A percentile compares a stretch with the other conserved stretches of the same genome.
Evolutionary conservation across 768 basidiomycete genomes (phyloP).

Genomic region (Dioszegia hungarica): DNA sequence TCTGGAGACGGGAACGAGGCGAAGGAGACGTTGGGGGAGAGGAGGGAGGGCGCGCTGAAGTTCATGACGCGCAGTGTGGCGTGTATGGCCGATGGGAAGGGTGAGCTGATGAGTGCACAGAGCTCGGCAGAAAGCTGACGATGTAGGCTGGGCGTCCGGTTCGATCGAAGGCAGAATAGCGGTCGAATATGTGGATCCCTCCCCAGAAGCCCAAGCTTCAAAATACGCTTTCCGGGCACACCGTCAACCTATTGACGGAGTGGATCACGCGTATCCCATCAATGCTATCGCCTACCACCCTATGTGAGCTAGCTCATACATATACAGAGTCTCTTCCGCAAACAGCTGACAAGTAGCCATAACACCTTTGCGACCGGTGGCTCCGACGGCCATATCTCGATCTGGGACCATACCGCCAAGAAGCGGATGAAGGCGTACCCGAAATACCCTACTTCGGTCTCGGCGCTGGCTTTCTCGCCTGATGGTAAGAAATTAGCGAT

Average conservation of each 20-base stretch:
- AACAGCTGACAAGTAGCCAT: slow-evolving; percentile 55
- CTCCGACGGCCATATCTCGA: slow-evolving; percentile 85
- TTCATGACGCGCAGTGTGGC: slow-evolving; percentile 88
- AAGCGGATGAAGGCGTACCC: slow-evolving; percentile 88
- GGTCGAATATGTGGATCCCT: slow-evolving; percentile 91
- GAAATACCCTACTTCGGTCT: slow-evolving; percentile 67
- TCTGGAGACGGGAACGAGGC: slow-evolving; percentile 42
- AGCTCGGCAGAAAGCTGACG: slow-evolving; percentile 3
- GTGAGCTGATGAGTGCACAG: slow-evolving; percentile 51
- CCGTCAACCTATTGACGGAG: slow-evolving; percentile 78
- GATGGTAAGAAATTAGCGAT: slow-evolving; percentile 77
- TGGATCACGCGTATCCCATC: slow-evolving; percentile 95
- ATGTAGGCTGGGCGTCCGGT: slow-evolving; percentile 78
- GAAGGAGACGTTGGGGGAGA: slow-evolving; percentile 59
- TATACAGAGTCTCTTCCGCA: background rate
- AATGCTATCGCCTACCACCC: slow-evolving; percentile 94
- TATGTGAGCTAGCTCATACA: slow-evolving; percentile 52
- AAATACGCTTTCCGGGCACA: slow-evolving; percentile 98
- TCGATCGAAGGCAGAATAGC: slow-evolving; percentile 95
- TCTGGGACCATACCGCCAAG: slow-evolving; percentile 97
- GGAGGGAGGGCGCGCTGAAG: slow-evolving; percentile 87
- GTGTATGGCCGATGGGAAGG: slow-evolving; percentile 89
- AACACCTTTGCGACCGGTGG: slow-evolving; percentile 96
- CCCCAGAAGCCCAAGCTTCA: slow-evolving; percentile 67
- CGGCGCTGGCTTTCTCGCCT: slow-evolving; percentile 72